A percentile compares a stretch with the other conserved stretches of the same genome.
Evolutionary conservation across 176 grass and related monocot species (phyloP).

Genomic region (Bromus sterilis): DNA sequence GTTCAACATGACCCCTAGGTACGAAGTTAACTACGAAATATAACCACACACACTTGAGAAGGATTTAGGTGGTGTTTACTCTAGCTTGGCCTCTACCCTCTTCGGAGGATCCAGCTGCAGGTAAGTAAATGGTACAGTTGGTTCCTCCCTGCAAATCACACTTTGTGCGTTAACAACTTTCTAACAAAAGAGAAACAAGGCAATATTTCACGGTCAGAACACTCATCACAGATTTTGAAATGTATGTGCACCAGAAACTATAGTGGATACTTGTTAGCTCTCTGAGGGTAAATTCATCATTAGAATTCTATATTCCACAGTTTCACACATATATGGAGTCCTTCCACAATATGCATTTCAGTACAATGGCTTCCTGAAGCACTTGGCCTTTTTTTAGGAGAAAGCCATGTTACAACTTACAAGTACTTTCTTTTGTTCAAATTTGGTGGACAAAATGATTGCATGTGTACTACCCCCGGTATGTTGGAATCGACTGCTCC

Average conservation of each 20-base stretch:
- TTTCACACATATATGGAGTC: background rate
- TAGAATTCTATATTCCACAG: background rate
- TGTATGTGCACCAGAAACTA: background rate
- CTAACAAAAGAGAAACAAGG: background rate
- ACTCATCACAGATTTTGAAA: background rate
- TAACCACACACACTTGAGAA: background rate
- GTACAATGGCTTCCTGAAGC: background rate
- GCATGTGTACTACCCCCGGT: background rate
- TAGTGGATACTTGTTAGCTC: background rate
- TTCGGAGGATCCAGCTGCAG: constrained; percentile 79
- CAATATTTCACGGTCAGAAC: background rate
- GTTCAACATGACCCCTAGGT: background rate
- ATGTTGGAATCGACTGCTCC: background rate
- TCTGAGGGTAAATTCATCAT: background rate
- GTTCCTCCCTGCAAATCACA: constrained; percentile 83
- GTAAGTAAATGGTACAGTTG: constrained; percentile 64
- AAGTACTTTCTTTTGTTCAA: background rate
- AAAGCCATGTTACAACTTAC: background rate
- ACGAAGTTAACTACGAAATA: background rate
- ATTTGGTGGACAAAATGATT: background rate
- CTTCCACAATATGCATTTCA: background rate
- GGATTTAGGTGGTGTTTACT: constrained; percentile 33
- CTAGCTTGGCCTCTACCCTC: constrained; percentile 60
- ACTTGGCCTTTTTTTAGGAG: background rate
- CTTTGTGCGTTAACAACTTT: background rate